Evolutionary conservation across 176 grass and related monocot species (phyloP).

Genomic region (Zoysia japonica): DNA sequence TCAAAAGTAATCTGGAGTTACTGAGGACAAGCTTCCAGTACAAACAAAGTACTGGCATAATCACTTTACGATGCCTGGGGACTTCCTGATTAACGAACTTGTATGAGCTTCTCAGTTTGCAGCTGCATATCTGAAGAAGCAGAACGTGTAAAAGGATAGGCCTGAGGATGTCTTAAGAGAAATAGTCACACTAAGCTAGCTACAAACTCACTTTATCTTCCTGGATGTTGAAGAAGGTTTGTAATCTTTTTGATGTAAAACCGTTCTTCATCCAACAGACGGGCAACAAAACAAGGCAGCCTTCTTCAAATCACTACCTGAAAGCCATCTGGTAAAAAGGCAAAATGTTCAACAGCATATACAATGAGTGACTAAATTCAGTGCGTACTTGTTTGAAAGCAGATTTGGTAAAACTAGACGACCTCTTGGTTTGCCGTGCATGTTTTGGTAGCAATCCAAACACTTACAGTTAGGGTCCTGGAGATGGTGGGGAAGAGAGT

Average conservation of each 20-base stretch:
- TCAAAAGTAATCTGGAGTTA: constrained; percentile 43
- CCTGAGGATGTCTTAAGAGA: background rate
- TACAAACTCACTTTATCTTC: constrained; percentile 64
- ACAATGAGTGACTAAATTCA: background rate
- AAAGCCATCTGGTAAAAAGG: constrained; percentile 57
- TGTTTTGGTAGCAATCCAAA: no score
- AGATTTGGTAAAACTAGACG: background rate
- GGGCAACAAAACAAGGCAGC: constrained; percentile 66
- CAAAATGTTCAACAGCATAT: constrained; percentile 16
- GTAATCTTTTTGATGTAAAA: constrained; percentile 67
- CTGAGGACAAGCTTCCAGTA: constrained; percentile 48
- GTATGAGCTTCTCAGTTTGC: constrained; percentile 68
- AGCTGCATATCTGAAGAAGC: constrained; percentile 57
- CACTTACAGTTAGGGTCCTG: no score
- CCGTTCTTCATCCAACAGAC: constrained; percentile 66
- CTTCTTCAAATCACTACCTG: constrained; percentile 74
- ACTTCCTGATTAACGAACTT: constrained; percentile 66
- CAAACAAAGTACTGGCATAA: constrained; percentile 56
- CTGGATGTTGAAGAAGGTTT: constrained; percentile 73
- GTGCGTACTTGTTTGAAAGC: no score
- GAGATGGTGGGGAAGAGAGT: no score
- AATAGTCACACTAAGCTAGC: background rate
- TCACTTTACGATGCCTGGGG: constrained; percentile 60
- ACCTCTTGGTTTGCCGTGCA: no score
- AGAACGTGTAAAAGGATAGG: constrained; percentile 15